These are phyloP conservation scores for Suillus lakei DNA, from an alignment of 768 basidiomycete species.

Conservation along the genomic window DNA sequence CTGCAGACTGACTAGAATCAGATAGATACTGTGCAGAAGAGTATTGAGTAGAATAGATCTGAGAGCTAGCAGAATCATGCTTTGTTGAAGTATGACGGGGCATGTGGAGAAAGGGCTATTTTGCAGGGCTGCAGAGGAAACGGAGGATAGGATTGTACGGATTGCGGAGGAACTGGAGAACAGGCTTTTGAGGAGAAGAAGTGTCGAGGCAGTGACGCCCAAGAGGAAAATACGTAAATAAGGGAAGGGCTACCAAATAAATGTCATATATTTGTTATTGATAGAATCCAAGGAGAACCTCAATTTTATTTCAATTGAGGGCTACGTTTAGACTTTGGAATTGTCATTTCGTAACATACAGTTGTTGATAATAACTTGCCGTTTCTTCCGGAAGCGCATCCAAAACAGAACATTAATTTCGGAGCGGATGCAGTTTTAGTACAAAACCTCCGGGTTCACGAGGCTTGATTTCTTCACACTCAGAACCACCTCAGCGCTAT, in stretches of 20 bases:
- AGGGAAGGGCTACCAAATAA: conserved; percentile 19
- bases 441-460: neutral
- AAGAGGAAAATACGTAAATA: conserved; percentile 39
- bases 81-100: conserved; percentile 34
- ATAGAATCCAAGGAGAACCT: conserved; percentile 37
- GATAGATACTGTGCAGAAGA: conserved; percentile 28
- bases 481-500: neutral
- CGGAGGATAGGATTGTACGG: conserved; percentile 26
- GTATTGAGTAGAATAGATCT: conserved; percentile 24
- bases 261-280: conserved; percentile 29
- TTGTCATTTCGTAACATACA: conserved; percentile 7
- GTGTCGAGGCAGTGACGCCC: conserved; percentile 39
- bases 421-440: conserved; percentile 5
- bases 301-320: conserved; percentile 31
- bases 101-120: conserved; percentile 21
- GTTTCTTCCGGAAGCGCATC: conserved; percentile 7
- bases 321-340: conserved; percentile 38
- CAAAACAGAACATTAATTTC: conserved; percentile 4
- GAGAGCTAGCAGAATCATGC: conserved; percentile 24
- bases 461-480: conserved; percentile 1
- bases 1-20: conserved; percentile 28
- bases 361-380: conserved; percentile 7
- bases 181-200: conserved; percentile 39
- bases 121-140: conserved; percentile 33
- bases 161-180: conserved; percentile 29